A percentile compares a stretch with the other conserved stretches of the same genome.
phyloP scores from a whole-genome alignment of 2,329 filamentous ascomycete genomes.

The Helicocarpus griseus region DNA sequence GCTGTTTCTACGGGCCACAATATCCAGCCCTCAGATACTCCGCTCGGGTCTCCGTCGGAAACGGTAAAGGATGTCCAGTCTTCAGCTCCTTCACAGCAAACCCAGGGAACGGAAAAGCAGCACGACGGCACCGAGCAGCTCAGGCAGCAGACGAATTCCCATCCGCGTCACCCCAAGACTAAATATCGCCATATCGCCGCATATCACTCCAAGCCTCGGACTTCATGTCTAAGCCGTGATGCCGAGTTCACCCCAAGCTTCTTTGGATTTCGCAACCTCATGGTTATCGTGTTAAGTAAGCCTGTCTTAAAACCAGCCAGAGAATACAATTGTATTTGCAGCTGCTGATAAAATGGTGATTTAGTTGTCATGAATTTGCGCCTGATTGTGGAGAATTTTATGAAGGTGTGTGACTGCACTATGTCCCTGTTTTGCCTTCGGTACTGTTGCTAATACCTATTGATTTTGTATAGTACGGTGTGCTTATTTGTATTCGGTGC shows the following conservation, averaged over 20 bases:
- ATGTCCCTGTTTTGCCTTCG: too few relatives aligned
- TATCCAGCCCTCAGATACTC: constrained; percentile 8
- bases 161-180: constrained; percentile 29
- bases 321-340: neutral
- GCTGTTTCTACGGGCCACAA: constrained; percentile 21
- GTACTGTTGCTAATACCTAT: neutral
- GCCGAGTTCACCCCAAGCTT: constrained; percentile 68
- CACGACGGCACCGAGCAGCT: neutral
- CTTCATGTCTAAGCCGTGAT: constrained; percentile 82
- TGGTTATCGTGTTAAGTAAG: constrained; percentile 82
- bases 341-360: neutral
- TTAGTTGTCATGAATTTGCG: constrained; percentile 85
- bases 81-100: neutral
- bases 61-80: neutral
- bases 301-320: constrained; percentile 4
- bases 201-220: constrained; percentile 61
- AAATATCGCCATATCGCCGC: constrained; percentile 92
- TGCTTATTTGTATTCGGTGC: constrained; percentile 82
- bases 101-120: neutral
- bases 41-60: neutral
- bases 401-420: constrained; percentile 55
- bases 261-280: constrained; percentile 86
- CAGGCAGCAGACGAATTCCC: neutral
- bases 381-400: constrained; percentile 91
- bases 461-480: constrained; percentile 61